These are phyloP conservation scores for Agroathelia rolfsii DNA, from an alignment of 1,284 basidiomycete genomes.

Conservation along the genomic window DNA sequence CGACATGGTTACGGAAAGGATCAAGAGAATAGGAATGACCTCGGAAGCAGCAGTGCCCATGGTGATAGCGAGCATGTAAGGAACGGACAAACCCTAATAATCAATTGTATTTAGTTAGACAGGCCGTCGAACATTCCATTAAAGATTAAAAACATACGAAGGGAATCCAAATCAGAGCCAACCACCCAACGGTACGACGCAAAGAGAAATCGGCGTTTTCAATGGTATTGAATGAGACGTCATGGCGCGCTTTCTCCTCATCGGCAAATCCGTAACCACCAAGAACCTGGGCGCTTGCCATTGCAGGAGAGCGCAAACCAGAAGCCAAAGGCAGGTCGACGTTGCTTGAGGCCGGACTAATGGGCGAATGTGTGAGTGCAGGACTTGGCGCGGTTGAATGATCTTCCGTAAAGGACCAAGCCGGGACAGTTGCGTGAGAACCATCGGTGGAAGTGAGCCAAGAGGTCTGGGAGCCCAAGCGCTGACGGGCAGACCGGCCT, in stretches of 20 bases:
- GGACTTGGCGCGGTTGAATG: constrained; percentile 26
- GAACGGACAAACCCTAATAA: constrained; percentile 41
- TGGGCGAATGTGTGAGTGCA: constrained; percentile 3
- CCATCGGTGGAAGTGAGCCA: constrained; percentile 58
- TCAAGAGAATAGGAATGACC: constrained; percentile 36
- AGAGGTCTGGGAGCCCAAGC: constrained; percentile 54
- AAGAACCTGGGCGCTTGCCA: constrained; percentile 48
- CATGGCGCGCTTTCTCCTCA: constrained; percentile 44
- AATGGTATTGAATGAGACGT: too few species aligned
- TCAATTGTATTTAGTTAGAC: constrained; percentile 10
- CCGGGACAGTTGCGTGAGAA: constrained; percentile 45
- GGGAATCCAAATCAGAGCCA: constrained; percentile 55
- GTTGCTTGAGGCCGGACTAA: constrained; percentile 16
- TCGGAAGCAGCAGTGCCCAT: constrained; percentile 24
- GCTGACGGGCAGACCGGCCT: constrained; percentile 29
- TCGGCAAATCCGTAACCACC: constrained; percentile 49
- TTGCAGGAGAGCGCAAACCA: constrained; percentile 41
- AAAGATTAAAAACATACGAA: constrained; percentile 33
- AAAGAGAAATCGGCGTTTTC: constrained; percentile 47
- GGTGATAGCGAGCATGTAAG: constrained; percentile 43
- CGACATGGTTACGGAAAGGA: constrained; percentile 53
- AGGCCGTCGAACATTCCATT: background rate
- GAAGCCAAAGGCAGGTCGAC: constrained; percentile 36
- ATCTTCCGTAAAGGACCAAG: constrained; percentile 56
- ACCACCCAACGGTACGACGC: constrained; percentile 46